These are phyloP conservation scores for Cadophora gregata DNA, from an alignment of 2,329 filamentous ascomycete genomes.

Conservation along the genomic window DNA sequence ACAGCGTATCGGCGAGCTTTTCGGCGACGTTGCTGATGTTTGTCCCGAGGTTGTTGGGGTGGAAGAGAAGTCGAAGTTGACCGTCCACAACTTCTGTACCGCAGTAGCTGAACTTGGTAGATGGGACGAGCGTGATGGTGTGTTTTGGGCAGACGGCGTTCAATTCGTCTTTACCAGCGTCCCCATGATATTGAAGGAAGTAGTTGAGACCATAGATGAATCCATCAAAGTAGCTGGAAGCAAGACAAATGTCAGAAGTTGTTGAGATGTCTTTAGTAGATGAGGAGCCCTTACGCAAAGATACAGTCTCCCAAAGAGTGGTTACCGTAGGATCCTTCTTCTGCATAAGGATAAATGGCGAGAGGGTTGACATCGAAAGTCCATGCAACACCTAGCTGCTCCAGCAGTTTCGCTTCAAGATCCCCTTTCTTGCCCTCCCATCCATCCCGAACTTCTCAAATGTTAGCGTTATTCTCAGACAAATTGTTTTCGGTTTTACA, in stretches of 20 bases:
- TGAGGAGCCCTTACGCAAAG: constrained; percentile 45
- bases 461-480: neutral
- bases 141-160: constrained; percentile 54
- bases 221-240: constrained; percentile 52
- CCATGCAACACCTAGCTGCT: constrained; percentile 55
- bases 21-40: constrained; percentile 50
- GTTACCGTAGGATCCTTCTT: constrained; percentile 43
- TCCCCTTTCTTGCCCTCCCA: constrained; percentile 56
- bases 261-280: neutral
- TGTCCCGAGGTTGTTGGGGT: constrained; percentile 49
- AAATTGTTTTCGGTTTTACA: neutral
- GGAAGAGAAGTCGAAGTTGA: constrained; percentile 56
- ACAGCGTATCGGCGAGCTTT: constrained; percentile 53
- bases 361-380: constrained; percentile 55
- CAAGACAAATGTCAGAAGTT: neutral
- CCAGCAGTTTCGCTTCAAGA: constrained; percentile 52
- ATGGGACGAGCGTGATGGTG: constrained; percentile 53
- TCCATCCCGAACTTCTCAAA: constrained; percentile 50
- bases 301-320: constrained; percentile 53
- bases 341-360: constrained; percentile 55
- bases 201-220: constrained; percentile 50
- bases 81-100: constrained; percentile 53
- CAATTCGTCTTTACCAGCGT: constrained; percentile 52
- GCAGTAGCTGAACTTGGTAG: constrained; percentile 52
- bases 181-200: constrained; percentile 47